phyloP scores from a whole-genome alignment of 805 yeast genomes.

The Dipodascus albidus region DNA sequence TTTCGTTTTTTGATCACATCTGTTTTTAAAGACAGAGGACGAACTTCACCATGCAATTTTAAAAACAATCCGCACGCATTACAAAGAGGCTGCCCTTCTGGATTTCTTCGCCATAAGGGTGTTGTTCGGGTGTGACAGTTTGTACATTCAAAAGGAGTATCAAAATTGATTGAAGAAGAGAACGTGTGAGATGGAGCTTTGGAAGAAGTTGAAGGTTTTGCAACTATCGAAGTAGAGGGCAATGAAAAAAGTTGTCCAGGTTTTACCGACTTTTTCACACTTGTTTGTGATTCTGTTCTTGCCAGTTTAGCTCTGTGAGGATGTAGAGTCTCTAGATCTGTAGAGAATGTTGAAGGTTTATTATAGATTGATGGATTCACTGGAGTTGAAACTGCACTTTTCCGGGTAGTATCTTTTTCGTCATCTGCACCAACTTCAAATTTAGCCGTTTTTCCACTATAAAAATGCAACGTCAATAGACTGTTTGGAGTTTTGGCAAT shows the following conservation, averaged over 20 bases:
- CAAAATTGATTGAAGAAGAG: conserved; percentile 1
- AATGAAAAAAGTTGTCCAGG: conserved; percentile 1
- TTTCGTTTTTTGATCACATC: conserved; percentile 93
- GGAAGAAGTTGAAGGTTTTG: neutral
- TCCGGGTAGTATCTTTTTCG: neutral
- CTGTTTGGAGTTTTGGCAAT: neutral
- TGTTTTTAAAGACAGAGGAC: conserved; percentile 87
- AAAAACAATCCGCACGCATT: conserved; percentile 94
- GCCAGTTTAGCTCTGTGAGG: neutral
- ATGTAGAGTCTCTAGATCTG: neutral
- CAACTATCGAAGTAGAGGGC: neutral
- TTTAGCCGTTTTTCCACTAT: neutral
- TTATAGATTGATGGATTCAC: too few species aligned
- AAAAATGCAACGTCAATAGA: neutral
- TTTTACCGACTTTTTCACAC: neutral
- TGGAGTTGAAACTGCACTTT: neutral
- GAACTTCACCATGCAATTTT: conserved; percentile 87
- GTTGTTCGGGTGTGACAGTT: conserved; percentile 90
- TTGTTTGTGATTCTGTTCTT: neutral
- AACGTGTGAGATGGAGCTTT: conserved; percentile 5
- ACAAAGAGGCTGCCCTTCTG: conserved; percentile 89
- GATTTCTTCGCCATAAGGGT: conserved; percentile 90
- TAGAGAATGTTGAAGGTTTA: neutral
- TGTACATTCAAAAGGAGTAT: conserved; percentile 39
- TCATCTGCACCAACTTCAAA: neutral